Conservation (phyloP, 805 yeast genomes). For the Vanderwaltozyma yarrowii region DNA sequence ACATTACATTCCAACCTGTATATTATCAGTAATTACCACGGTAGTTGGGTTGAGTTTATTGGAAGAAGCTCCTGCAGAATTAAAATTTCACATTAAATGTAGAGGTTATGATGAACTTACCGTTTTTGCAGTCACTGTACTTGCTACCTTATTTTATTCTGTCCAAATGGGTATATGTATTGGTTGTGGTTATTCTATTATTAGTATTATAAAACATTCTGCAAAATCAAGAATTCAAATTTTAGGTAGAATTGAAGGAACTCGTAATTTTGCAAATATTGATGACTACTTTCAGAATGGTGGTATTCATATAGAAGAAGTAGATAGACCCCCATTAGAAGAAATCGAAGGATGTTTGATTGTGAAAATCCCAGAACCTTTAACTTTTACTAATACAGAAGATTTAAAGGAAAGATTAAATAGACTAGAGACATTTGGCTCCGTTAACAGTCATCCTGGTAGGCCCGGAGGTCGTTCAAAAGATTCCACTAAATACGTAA, state of each 20-base stretch:
- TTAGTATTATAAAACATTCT: constrained; percentile 71
- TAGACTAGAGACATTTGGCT: constrained; percentile 69
- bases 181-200: constrained; percentile 74
- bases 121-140: constrained; percentile 54
- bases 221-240: constrained; percentile 79
- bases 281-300: constrained; percentile 44
- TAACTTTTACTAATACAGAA: constrained; percentile 77
- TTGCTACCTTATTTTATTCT: constrained; percentile 59
- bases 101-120: constrained; percentile 69
- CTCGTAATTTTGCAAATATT: constrained; percentile 57
- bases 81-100: constrained; percentile 61
- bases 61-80: constrained; percentile 77
- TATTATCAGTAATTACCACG: constrained; percentile 69
- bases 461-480: constrained; percentile 41
- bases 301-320: constrained; percentile 4
- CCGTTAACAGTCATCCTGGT: constrained; percentile 68
- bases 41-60: constrained; percentile 66
- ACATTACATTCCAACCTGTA: constrained; percentile 67
- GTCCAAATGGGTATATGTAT: constrained; percentile 83
- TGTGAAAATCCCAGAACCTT: constrained; percentile 77
- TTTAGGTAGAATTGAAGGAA: constrained; percentile 55
- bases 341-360: constrained; percentile 63
- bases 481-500: constrained; percentile 43
- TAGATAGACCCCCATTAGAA: constrained; percentile 21
- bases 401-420: constrained; percentile 58